Evolutionary conservation across 129 eudicot genomes (phyloP), one percentile per base, ranked within the genome.

Genomic region (Dittrichia graveolens): DNA sequence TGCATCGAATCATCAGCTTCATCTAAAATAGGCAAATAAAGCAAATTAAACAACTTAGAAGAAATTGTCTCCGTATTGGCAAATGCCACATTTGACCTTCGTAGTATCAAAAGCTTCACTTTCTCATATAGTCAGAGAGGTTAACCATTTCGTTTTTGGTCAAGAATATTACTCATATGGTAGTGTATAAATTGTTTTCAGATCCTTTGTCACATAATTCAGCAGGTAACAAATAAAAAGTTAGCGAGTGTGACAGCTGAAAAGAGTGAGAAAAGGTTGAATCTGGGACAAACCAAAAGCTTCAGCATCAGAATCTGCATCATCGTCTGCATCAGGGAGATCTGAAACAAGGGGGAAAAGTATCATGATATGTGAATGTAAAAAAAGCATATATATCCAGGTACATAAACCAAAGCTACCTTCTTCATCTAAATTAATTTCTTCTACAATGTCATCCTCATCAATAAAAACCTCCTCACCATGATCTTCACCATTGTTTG

Each of bases 291-390:
- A 19, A 83, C 91, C 91, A 70, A 67, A 67, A 24, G 61, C 79
- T 82, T 89, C 96, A 5, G 66, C 73, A 74, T 85, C 96, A 48
- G 86, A 84, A 55, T 76, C 91, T 3, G 70, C 96, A 50, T 88
- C 96, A n/a, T 83, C 99, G 12, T 81, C 97, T 41, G 89, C 97
- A 70, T 95, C 99, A 8, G 94, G 96, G 60, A 95, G 99, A 78
- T 95, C 99, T 95, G 81, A 47, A 73, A 63, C 55, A 76, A 67
- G 58, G 75, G 78, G 15, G 73, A 48, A 78, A 56, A 44, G 31
- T 13, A n/a, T 9, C 24, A 34, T 14, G 12, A 58, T 43, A 42
- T 34, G 59, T 58, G 45, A 34, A 65, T 24, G 19, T 45, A 5
- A 47, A 49, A 42, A 59, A 31, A 24, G 10, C 37, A 13, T 24